Conservation (phyloP, 805 yeast species). For the Barnettozyma siamensis region DNA sequence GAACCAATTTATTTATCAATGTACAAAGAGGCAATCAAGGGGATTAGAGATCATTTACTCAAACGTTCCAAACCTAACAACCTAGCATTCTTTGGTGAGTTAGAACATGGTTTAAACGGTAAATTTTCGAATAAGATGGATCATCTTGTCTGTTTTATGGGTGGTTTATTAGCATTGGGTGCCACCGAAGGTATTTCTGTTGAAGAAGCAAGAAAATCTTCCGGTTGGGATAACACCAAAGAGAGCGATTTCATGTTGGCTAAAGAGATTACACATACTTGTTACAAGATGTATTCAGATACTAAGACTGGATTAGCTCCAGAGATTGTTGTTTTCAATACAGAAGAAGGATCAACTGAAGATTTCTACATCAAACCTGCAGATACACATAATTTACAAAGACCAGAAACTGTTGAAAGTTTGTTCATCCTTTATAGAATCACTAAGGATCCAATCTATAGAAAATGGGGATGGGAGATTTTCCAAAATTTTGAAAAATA, state of each 20-base stretch:
- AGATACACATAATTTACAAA: constrained; percentile 81
- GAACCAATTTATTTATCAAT: constrained; percentile 60
- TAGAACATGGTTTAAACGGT: constrained; percentile 60
- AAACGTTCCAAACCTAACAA: constrained; percentile 55
- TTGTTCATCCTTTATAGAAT: constrained; percentile 73
- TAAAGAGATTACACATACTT: constrained; percentile 69
- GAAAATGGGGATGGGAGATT: constrained; percentile 88
- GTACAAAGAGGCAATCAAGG: constrained; percentile 73
- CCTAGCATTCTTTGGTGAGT: constrained; percentile 71
- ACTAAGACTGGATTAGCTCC: constrained; percentile 78
- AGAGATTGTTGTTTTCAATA: constrained; percentile 81
- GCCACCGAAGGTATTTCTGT: constrained; percentile 72
- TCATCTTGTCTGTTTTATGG: constrained; percentile 86
- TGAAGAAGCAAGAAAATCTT: constrained; percentile 45
- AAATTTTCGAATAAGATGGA: constrained; percentile 74
- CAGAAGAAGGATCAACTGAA: constrained; percentile 33
- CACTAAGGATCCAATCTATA: constrained; percentile 73
- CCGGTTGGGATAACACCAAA: constrained; percentile 51
- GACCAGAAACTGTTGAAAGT: constrained; percentile 93
- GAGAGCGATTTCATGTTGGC: constrained; percentile 66
- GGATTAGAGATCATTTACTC: constrained; percentile 65
- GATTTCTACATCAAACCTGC: constrained; percentile 66
- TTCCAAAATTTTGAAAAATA: constrained; percentile 63
- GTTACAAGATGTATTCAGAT: constrained; percentile 78
- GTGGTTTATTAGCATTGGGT: constrained; percentile 84